A percentile compares a stretch with the other conserved stretches of the same genome.
phyloP scores from a whole-genome alignment of 805 yeast genomes.

The Metschnikowia lachancei region DNA sequence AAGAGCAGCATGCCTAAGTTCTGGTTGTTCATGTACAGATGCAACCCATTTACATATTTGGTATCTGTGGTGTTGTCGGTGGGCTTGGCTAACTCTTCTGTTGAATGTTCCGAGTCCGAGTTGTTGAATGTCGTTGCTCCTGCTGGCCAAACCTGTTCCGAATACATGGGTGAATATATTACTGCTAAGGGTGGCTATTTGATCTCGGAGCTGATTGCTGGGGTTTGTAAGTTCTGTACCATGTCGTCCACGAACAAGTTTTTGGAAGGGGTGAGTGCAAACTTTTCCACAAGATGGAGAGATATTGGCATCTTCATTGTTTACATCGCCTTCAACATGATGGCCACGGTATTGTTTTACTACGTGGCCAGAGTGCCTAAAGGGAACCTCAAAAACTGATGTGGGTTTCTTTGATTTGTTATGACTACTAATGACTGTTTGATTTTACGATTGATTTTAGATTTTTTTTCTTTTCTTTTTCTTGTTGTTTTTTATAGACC shows the following conservation, averaged over 20 bases:
- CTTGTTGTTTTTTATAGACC: background rate
- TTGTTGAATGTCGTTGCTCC: conserved; percentile 49
- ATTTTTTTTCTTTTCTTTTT: background rate
- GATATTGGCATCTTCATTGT: conserved; percentile 8
- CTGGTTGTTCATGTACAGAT: conserved; percentile 47
- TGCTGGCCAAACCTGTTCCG: conserved; percentile 9
- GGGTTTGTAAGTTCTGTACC: conserved; percentile 8
- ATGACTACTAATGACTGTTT: background rate
- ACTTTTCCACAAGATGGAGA: conserved; percentile 8
- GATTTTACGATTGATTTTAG: background rate
- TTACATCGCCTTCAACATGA: conserved; percentile 9
- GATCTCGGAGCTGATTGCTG: background rate
- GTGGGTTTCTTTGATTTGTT: no score
- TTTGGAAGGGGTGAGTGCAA: background rate
- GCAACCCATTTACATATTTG: conserved; percentile 49
- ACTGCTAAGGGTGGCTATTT: conserved; percentile 3
- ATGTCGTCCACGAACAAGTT: conserved; percentile 3
- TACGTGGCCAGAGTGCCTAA: conserved; percentile 76
- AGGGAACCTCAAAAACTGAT: conserved; percentile 23
- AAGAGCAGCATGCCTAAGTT: conserved; percentile 41
- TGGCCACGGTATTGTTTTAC: conserved; percentile 3
- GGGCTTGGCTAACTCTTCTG: conserved; percentile 41
- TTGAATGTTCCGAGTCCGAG: conserved; percentile 50
- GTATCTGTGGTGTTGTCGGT: conserved; percentile 43
- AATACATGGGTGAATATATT: conserved; percentile 6